phyloP scores from a whole-genome alignment of 208 protist species.

The Leishmania turanica region DNA sequence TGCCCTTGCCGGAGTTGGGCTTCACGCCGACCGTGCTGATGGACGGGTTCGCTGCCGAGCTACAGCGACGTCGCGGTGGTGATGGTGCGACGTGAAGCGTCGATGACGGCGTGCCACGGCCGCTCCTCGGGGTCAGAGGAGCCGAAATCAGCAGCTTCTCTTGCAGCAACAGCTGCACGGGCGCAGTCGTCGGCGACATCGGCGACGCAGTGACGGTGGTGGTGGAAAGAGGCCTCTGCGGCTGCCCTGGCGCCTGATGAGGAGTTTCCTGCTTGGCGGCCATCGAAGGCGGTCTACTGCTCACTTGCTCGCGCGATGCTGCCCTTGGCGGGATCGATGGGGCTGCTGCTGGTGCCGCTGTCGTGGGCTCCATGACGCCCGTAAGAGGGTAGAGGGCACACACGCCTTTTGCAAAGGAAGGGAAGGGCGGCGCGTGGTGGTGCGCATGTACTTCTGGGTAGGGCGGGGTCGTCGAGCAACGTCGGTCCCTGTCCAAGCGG shows the following conservation, averaged over 20 bases:
- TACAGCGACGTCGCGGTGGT: background rate
- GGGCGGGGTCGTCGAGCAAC: background rate
- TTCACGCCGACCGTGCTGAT: background rate
- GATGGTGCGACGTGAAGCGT: background rate
- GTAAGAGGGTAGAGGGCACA: constrained; percentile 21
- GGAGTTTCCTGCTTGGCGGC: background rate
- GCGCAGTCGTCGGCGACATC: background rate
- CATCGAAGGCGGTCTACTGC: background rate
- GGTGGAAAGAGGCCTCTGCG: constrained; percentile 3
- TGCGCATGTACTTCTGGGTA: background rate
- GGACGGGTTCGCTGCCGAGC: background rate
- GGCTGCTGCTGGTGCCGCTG: background rate
- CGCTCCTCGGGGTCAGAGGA: background rate
- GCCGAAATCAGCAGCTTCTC: background rate
- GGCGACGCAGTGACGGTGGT: background rate
- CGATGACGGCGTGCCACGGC: constrained; percentile 10
- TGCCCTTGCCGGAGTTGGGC: background rate
- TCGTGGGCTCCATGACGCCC: background rate
- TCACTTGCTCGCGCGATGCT: background rate
- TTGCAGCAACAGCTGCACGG: background rate
- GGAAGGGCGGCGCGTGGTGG: background rate
- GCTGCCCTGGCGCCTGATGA: background rate
- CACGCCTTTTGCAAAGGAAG: constrained; percentile 3
- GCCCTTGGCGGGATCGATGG: background rate
- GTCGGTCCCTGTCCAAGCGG: background rate